Evolutionary conservation across 352 stramenopile species (phyloP).

Genomic region (Phytophthora pini): DNA sequence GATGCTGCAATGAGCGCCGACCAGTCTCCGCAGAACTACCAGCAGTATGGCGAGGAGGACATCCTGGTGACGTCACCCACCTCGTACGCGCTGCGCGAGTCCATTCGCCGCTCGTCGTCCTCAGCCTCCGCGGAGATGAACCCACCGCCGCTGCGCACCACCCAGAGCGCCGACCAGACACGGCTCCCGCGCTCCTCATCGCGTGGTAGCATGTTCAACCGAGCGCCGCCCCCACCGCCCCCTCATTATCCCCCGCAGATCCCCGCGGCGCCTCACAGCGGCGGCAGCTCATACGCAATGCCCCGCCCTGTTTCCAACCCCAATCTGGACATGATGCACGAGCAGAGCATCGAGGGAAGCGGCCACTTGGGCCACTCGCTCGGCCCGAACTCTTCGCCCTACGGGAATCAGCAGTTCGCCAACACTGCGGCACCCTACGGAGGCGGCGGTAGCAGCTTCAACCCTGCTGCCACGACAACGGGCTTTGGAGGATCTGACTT

Average conservation of each 20-base stretch:
- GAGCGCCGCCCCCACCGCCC: constrained; percentile 66
- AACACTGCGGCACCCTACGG: constrained; percentile 29
- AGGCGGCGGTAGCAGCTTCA: constrained; percentile 28
- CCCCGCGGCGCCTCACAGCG: constrained; percentile 18
- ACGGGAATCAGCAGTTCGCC: constrained; percentile 37
- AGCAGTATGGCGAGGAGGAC: constrained; percentile 60
- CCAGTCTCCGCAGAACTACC: constrained; percentile 36
- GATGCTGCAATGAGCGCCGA: constrained; percentile 57
- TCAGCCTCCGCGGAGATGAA: constrained; percentile 52
- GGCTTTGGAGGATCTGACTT: constrained; percentile 30
- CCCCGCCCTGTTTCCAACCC: constrained; percentile 73
- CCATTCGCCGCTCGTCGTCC: constrained; percentile 78
- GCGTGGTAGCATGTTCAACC: constrained; percentile 63
- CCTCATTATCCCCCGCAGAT: constrained; percentile 58
- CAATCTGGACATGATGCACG: constrained; percentile 57
- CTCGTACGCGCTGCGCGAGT: constrained; percentile 80
- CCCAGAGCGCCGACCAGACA: constrained; percentile 28
- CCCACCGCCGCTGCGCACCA: constrained; percentile 29
- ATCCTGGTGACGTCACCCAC: constrained; percentile 87
- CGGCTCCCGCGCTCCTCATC: constrained; percentile 44
- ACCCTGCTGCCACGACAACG: constrained; percentile 24
- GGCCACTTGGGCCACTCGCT: constrained; percentile 73
- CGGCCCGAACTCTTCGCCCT: constrained; percentile 53
- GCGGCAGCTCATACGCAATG: constrained; percentile 34
- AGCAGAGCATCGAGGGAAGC: constrained; percentile 35